phyloP scores from a whole-genome alignment of 2,329 filamentous ascomycete species.

The Trichocomaceae sp. region DNA sequence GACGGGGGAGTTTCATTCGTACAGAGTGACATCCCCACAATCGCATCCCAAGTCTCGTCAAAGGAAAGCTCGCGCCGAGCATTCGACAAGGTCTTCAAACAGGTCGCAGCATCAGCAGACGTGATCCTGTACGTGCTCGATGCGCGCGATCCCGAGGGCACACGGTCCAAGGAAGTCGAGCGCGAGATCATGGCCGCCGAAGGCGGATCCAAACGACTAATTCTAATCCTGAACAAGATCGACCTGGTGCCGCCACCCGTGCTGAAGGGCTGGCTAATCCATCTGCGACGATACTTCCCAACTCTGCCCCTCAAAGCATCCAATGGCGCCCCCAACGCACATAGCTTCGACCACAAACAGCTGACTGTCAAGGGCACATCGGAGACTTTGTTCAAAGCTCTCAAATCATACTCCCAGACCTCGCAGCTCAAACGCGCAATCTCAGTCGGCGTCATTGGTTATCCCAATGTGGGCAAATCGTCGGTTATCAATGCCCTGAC shows the following conservation, averaged over 20 bases:
- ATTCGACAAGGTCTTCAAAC: conserved; percentile 94
- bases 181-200: conserved; percentile 85
- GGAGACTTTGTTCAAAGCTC: conserved; percentile 73
- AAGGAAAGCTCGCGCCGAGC: conserved; percentile 69
- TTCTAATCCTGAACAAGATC: conserved; percentile 92
- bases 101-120: conserved; percentile 80
- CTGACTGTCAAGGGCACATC: conserved; percentile 82
- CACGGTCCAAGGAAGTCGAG: conserved; percentile 83
- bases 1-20: conserved; percentile 43
- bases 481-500: conserved; percentile 93
- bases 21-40: conserved; percentile 45
- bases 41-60: conserved; percentile 23
- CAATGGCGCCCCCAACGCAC: conserved; percentile 72
- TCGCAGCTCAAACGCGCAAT: conserved; percentile 80
- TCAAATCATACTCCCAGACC: conserved; percentile 75
- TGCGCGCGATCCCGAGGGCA: conserved; percentile 84
- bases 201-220: conserved; percentile 74
- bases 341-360: conserved; percentile 87
- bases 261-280: conserved; percentile 74
- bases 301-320: conserved; percentile 84
- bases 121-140: conserved; percentile 91
- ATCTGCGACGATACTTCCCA: conserved; percentile 84
- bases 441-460: conserved; percentile 88
- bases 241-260: conserved; percentile 78
- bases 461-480: conserved; percentile 93